Evolutionary conservation across 179 eudicot species (phyloP).

Genomic region (Beta corolliflora): DNA sequence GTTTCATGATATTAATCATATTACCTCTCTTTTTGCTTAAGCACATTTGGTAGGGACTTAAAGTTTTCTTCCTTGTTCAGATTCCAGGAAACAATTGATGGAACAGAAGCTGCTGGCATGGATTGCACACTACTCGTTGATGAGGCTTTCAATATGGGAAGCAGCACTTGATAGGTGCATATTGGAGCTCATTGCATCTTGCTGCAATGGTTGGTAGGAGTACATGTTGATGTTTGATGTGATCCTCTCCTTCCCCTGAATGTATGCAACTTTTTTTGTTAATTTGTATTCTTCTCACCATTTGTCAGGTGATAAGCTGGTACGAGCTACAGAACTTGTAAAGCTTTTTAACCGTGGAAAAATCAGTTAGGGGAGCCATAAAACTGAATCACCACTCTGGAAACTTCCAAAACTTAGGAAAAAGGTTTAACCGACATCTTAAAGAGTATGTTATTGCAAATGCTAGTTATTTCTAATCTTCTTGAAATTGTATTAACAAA

Average conservation of each 20-base stretch:
- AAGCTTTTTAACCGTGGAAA: constrained; percentile 82
- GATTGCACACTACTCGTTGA: constrained; percentile 73
- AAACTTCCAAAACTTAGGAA: constrained; percentile 92
- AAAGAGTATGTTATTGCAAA: constrained; percentile 54
- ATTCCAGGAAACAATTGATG: constrained; percentile 75
- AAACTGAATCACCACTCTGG: constrained; percentile 81
- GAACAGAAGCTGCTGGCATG: constrained; percentile 54
- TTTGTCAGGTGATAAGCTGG: constrained; percentile 84
- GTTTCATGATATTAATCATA: not conserved
- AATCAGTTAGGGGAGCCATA: constrained; percentile 89
- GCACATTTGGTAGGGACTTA: constrained; percentile 5
- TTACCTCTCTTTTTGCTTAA: not conserved
- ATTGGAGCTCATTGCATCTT: constrained; percentile 88
- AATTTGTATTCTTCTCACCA: not conserved
- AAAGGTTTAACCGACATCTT: constrained; percentile 77
- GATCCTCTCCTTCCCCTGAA: not conserved
- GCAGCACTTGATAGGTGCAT: constrained; percentile 89
- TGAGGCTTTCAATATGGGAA: constrained; percentile 76
- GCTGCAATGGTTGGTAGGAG: constrained; percentile 84
- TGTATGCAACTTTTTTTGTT: not conserved
- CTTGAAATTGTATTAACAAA: no score
- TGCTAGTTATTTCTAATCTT: not conserved
- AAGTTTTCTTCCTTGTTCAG: constrained; percentile 37
- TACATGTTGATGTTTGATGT: not conserved
- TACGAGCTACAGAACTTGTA: constrained; percentile 89